These are phyloP conservation scores for Allantophomopsis lycopodina DNA, from an alignment of 2,329 filamentous ascomycete genomes.

Conservation along the genomic window DNA sequence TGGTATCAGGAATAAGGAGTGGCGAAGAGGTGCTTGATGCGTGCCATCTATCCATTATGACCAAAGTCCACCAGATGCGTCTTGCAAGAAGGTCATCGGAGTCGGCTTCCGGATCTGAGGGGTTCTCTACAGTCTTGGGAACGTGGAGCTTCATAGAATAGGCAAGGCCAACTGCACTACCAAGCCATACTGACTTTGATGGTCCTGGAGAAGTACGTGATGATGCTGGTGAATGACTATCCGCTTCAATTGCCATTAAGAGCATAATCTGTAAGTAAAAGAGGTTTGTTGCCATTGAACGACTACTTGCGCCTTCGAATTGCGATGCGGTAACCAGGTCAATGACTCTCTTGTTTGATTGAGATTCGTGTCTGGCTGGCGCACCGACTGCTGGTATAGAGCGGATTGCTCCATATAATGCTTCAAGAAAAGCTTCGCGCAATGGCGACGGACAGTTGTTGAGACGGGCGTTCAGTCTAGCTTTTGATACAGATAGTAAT, in stretches of 20 bases:
- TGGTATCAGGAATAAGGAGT: conserved; percentile 46
- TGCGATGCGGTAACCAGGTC: conserved; percentile 28
- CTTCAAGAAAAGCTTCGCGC: conserved; percentile 49
- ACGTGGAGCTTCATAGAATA: conserved; percentile 50
- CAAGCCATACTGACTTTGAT: conserved; percentile 39
- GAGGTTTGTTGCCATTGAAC: conserved; percentile 26
- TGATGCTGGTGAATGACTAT: conserved; percentile 31
- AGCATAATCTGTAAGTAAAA: conserved; percentile 54
- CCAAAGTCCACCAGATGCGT: conserved; percentile 58
- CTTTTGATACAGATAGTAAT: conserved; percentile 43
- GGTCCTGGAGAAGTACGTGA: conserved; percentile 27
- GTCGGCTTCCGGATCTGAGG: conserved; percentile 35
- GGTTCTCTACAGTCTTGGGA: conserved; percentile 23
- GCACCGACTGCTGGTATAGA: conserved; percentile 28
- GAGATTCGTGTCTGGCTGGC: conserved; percentile 14
- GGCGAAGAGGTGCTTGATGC: conserved; percentile 53
- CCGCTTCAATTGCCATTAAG: conserved; percentile 51
- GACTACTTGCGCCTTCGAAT: conserved; percentile 25
- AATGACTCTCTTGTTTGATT: conserved; percentile 24
- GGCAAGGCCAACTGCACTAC: conserved; percentile 49
- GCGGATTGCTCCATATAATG: conserved; percentile 44
- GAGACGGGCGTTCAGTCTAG: conserved; percentile 40
- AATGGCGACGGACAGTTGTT: conserved; percentile 39
- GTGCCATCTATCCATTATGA: conserved; percentile 62
- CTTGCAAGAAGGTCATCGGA: conserved; percentile 47